phyloP scores from a whole-genome alignment of 805 yeast genomes.

The Debaryomyces maramus region DNA sequence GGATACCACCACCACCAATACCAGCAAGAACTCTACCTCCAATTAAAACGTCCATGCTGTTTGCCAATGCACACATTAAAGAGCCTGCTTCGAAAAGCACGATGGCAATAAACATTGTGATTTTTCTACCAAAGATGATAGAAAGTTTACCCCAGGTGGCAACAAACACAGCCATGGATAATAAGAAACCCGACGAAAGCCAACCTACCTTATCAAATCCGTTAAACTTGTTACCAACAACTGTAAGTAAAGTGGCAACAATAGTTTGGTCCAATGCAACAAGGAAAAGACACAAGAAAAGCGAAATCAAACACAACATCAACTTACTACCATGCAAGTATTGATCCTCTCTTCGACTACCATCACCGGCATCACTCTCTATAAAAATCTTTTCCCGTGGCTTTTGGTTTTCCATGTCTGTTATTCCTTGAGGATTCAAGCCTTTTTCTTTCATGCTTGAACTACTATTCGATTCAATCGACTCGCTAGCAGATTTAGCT shows the following conservation, averaged over 20 bases:
- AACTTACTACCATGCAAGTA: constrained; percentile 31
- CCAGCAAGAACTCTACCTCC: constrained; percentile 43
- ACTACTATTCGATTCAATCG: background rate
- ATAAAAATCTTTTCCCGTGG: constrained; percentile 13
- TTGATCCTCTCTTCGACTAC: constrained; percentile 39
- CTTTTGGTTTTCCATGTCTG: background rate
- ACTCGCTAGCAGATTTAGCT: background rate
- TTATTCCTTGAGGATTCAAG: background rate
- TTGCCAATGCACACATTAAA: constrained; percentile 38
- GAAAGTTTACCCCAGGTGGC: constrained; percentile 40
- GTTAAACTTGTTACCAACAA: constrained; percentile 37
- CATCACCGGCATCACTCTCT: constrained; percentile 46
- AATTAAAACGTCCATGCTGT: constrained; percentile 37
- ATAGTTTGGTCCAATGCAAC: constrained; percentile 43
- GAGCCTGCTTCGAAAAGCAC: constrained; percentile 35
- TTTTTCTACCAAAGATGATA: constrained; percentile 38
- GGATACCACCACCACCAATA: constrained; percentile 39
- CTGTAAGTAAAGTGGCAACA: constrained; percentile 33
- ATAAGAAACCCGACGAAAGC: constrained; percentile 38
- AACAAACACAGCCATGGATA: constrained; percentile 33
- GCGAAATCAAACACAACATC: constrained; percentile 24
- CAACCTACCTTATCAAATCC: constrained; percentile 37
- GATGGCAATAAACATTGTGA: constrained; percentile 24
- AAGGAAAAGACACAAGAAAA: constrained; percentile 32
- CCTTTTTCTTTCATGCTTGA: background rate